Evolutionary conservation across 345 rosid species (phyloP).

Genomic region (Citrus hindsii): DNA sequence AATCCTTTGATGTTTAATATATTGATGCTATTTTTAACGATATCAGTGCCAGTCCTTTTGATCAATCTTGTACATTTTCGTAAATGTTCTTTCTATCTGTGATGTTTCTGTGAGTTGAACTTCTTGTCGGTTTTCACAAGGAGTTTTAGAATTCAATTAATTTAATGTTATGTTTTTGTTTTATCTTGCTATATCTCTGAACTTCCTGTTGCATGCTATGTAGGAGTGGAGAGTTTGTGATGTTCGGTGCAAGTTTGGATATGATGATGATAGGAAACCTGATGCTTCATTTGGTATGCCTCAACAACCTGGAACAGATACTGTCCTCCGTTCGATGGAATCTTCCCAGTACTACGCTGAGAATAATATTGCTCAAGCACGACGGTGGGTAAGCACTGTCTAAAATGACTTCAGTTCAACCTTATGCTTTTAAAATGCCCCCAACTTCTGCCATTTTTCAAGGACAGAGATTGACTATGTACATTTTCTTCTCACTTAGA

Average conservation of each 20-base stretch:
- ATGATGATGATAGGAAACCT: conserved; percentile 26
- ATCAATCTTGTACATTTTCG: not conserved
- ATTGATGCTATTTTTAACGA: not conserved
- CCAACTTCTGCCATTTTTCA: not conserved
- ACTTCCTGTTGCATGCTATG: conserved; percentile 8
- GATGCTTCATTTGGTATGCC: conserved; percentile 73
- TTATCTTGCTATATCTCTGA: not conserved
- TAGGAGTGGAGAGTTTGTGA: conserved; percentile 68
- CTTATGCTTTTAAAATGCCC: not conserved
- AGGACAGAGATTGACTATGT: not conserved
- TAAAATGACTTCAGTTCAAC: conserved; percentile 23
- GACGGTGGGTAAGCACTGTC: conserved; percentile 98
- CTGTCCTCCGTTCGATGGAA: conserved; percentile 88
- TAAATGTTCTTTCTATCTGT: not conserved
- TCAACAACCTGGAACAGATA: conserved; percentile 34
- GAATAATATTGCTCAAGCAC: conserved; percentile 67
- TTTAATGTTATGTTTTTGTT: not conserved
- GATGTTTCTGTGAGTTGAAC: conserved; percentile 6
- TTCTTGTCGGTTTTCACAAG: not conserved
- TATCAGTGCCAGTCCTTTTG: not conserved
- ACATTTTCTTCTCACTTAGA: not conserved
- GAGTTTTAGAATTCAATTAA: not conserved
- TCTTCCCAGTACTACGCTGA: conserved; percentile 76
- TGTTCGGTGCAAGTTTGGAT: conserved; percentile 73
- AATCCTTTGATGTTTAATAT: not conserved